phyloP scores from a whole-genome alignment of 2,329 filamentous ascomycete species.

The Beauveria varroae region DNA sequence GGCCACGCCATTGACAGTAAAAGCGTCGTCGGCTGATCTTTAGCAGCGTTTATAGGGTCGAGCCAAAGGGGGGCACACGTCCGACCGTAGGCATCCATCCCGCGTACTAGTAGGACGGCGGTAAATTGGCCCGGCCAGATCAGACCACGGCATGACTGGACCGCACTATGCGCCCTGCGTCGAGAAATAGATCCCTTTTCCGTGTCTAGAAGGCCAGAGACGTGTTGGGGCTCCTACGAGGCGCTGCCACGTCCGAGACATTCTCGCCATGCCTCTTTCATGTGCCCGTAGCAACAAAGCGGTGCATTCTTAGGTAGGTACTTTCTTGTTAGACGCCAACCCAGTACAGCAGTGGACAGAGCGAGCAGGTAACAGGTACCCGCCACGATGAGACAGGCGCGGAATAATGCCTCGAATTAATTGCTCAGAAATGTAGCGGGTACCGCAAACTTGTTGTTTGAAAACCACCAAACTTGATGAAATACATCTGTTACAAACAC shows the following conservation, averaged over 20 bases:
- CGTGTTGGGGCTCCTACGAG: too few species aligned
- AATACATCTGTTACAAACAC: constrained; percentile 1
- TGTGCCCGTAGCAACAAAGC: constrained; percentile 11
- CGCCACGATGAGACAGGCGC: not conserved
- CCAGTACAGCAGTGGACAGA: not conserved
- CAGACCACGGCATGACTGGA: not conserved
- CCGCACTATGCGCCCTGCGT: not conserved
- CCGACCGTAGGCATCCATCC: not conserved
- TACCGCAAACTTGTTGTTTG: constrained; percentile 1
- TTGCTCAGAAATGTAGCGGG: not conserved
- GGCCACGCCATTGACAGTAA: not conserved
- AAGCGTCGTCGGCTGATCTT: not conserved
- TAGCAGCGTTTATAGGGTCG: not conserved
- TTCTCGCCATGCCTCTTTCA: not conserved
- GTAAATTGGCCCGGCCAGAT: not conserved
- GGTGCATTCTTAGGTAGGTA: not conserved
- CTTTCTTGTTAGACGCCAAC: not conserved
- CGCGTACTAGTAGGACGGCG: not conserved
- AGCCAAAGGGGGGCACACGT: not conserved
- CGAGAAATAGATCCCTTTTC: not conserved
- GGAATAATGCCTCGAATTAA: not conserved
- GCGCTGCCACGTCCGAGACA: constrained; percentile 2
- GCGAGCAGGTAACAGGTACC: not conserved
- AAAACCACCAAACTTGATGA: too few species aligned
- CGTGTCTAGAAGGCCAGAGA: not conserved